Percentiles rank a stretch among this genome's conserved stretches.
Evolutionary conservation across 768 basidiomycete species (phyloP).

Genomic region (Xerocomus potaroensis): DNA sequence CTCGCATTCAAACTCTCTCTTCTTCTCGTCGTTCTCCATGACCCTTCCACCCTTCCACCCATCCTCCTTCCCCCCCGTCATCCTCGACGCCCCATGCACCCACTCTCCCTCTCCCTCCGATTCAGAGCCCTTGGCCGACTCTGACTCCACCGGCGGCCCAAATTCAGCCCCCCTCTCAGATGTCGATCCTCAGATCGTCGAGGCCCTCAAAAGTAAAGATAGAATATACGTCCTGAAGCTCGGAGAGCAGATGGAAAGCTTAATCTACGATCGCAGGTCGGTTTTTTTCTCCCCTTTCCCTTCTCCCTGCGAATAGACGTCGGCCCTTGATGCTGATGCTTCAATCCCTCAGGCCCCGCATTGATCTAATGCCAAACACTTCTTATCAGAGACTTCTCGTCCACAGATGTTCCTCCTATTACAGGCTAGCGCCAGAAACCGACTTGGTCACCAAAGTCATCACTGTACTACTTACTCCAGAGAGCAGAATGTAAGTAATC

Average conservation of each 20-base stretch:
- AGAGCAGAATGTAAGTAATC: conserved; percentile 70
- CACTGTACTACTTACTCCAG: conserved; percentile 48
- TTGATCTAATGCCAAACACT: conserved; percentile 65
- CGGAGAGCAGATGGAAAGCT: conserved; percentile 79
- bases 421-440: conserved; percentile 67
- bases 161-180: conserved; percentile 35
- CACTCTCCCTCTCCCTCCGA: conserved; percentile 21
- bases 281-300: conserved; percentile 23
- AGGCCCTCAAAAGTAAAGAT: conserved; percentile 85
- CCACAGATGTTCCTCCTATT: conserved; percentile 81
- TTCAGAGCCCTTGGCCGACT: conserved; percentile 27
- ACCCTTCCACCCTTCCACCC: conserved; percentile 6
- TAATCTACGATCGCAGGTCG: conserved; percentile 72
- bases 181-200: conserved; percentile 75
- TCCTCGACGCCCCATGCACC: conserved; percentile 8
- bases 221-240: conserved; percentile 83
- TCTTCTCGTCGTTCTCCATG: conserved; percentile 6
- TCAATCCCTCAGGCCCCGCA: conserved; percentile 44
- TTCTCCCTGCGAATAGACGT: conserved; percentile 3
- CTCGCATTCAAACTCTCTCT: neutral
- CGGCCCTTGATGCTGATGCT: conserved; percentile 17
- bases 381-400: conserved; percentile 84
- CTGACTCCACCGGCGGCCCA: conserved; percentile 23
- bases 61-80: conserved; percentile 11
- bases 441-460: conserved; percentile 65